Conservation (phyloP, 768 basidiomycete genomes). For the Tricholoma furcatifolium region DNA sequence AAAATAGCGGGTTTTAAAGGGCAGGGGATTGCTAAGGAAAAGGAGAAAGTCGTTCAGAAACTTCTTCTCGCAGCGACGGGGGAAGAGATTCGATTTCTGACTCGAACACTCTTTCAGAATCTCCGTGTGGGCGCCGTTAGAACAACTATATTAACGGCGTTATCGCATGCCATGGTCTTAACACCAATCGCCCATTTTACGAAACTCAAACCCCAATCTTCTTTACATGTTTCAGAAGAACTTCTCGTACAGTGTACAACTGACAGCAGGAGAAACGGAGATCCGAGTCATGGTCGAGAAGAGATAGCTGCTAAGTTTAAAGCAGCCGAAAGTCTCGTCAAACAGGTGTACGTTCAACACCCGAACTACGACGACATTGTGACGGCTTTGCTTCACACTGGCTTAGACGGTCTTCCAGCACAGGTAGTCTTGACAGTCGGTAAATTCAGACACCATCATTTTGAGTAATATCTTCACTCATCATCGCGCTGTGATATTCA, state of each 20-base stretch:
- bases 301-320: slow-evolving; percentile 43
- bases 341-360: slow-evolving; percentile 74
- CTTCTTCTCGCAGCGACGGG: slow-evolving; percentile 83
- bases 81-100: slow-evolving; percentile 85
- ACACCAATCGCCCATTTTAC: slow-evolving; percentile 36
- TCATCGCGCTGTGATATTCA: background rate
- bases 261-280: slow-evolving; percentile 23
- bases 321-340: slow-evolving; percentile 62
- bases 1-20: slow-evolving; percentile 71
- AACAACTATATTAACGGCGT: slow-evolving; percentile 74
- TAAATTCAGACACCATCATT: slow-evolving; percentile 29
- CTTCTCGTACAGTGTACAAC: slow-evolving; percentile 19
- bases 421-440: slow-evolving; percentile 71
- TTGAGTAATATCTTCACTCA: background rate
- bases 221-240: slow-evolving; percentile 25
- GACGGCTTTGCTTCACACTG: slow-evolving; percentile 54
- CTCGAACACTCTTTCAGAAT: slow-evolving; percentile 71
- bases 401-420: slow-evolving; percentile 57
- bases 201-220: slow-evolving; percentile 14
- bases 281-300: slow-evolving; percentile 30
- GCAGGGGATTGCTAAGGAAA: slow-evolving; percentile 70
- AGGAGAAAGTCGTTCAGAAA: slow-evolving; percentile 76
- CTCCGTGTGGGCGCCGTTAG: slow-evolving; percentile 88
- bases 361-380: slow-evolving; percentile 76
- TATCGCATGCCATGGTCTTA: slow-evolving; percentile 77